These are phyloP conservation scores for Penicillium samsonianum DNA, from an alignment of 495 filamentous ascomycete genomes.

Conservation along the genomic window DNA sequence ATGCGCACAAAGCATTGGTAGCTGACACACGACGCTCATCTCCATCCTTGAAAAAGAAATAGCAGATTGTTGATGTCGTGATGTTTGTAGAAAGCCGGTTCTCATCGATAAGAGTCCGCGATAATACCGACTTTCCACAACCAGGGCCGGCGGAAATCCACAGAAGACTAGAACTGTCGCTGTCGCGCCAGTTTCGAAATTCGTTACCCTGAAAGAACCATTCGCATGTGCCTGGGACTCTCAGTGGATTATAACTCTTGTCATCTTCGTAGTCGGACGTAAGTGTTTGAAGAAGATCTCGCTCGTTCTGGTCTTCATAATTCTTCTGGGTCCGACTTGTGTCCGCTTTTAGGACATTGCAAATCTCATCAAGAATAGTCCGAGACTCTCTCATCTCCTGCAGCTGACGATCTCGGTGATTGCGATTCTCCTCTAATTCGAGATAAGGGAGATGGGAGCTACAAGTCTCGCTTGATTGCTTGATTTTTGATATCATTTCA, in stretches of 20 bases:
- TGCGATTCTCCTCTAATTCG: neutral
- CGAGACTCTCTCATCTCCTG: neutral
- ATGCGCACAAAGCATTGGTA: slow-evolving; percentile 30
- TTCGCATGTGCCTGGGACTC: slow-evolving; percentile 33
- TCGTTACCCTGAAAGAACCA: slow-evolving; percentile 37
- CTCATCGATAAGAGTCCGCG: slow-evolving; percentile 35
- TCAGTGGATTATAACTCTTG: slow-evolving; percentile 28
- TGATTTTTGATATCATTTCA: slow-evolving; percentile 20
- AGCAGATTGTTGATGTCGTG: slow-evolving; percentile 31
- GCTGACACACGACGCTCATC: slow-evolving; percentile 18
- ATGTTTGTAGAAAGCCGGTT: slow-evolving; percentile 15
- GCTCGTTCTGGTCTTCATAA: slow-evolving; percentile 14
- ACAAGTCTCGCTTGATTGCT: neutral
- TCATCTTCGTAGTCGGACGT: slow-evolving; percentile 32
- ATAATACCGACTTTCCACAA: slow-evolving; percentile 46
- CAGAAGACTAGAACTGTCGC: slow-evolving; percentile 29
- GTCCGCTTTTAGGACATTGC: slow-evolving; percentile 15
- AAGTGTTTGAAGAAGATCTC: neutral
- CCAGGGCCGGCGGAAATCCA: slow-evolving; percentile 46
- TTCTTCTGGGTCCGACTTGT: slow-evolving; percentile 15
- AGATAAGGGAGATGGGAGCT: neutral
- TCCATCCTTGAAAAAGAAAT: slow-evolving; percentile 47
- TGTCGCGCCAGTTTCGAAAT: slow-evolving; percentile 34
- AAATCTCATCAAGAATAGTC: neutral
- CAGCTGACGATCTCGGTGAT: neutral